phyloP scores from a whole-genome alignment of 148 eudicot species.

The Cornus controversa region DNA sequence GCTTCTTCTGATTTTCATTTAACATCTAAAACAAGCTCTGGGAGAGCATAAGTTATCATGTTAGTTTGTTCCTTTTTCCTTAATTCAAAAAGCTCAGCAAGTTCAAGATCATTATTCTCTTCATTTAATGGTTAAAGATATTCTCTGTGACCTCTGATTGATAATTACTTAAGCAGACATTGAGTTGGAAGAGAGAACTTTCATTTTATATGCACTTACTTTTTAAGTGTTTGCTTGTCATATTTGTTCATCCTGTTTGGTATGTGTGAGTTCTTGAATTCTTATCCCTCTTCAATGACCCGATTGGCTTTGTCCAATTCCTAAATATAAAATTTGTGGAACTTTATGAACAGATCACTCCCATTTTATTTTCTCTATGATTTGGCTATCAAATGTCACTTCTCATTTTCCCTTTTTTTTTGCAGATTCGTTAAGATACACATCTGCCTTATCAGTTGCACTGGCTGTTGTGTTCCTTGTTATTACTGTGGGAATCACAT shows the following conservation, averaged over 20 bases:
- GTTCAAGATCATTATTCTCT: too few relatives aligned
- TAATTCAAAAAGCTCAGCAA: too few relatives aligned
- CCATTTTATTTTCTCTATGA: background rate
- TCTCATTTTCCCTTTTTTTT: background rate
- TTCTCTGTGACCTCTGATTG: too few relatives aligned
- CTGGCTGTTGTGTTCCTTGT: constrained; percentile 80
- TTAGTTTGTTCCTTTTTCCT: background rate
- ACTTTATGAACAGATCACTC: background rate
- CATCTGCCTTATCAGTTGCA: constrained; percentile 83
- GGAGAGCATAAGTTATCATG: too few relatives aligned
- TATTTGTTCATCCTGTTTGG: background rate
- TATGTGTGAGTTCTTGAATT: background rate
- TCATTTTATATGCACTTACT: background rate
- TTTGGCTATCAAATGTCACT: background rate
- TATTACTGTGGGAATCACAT: constrained; percentile 61
- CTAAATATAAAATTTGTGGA: background rate
- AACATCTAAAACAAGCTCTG: too few relatives aligned
- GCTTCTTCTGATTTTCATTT: too few relatives aligned
- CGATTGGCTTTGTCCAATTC: background rate
- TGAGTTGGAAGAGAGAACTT: background rate
- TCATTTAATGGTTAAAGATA: too few relatives aligned
- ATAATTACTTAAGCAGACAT: background rate
- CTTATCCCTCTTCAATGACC: background rate
- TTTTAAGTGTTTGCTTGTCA: background rate
- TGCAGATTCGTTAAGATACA: constrained; percentile 82